Percentiles rank a stretch among this genome's conserved stretches.
phyloP scores from a whole-genome alignment of 2,329 filamentous ascomycete genomes.

The Fusarium sp. region DNA sequence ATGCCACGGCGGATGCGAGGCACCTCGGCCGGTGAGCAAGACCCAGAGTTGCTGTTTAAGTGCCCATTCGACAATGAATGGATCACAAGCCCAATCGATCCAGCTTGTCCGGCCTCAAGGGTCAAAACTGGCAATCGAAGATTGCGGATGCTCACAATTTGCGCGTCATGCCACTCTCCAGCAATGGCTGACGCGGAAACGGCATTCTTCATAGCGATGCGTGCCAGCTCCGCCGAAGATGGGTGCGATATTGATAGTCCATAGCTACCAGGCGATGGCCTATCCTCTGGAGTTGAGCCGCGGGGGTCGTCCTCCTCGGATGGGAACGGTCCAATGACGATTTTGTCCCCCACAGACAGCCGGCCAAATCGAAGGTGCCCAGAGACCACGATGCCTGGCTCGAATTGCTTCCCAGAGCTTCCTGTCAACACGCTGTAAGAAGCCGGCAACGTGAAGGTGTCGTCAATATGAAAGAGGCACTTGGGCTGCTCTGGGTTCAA shows the following conservation, averaged over 20 bases:
- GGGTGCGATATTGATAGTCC: constrained; percentile 62
- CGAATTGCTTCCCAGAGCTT: constrained; percentile 35
- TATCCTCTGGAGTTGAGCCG: constrained; percentile 54
- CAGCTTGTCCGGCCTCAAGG: constrained; percentile 82
- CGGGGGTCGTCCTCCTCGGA: constrained; percentile 59
- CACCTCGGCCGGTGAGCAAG: constrained; percentile 30
- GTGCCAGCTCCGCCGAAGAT: constrained; percentile 61
- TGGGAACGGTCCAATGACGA: constrained; percentile 81
- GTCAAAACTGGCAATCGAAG: constrained; percentile 81
- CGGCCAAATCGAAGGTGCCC: constrained; percentile 83
- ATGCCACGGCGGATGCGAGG: constrained; percentile 77
- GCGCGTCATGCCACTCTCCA: constrained; percentile 80
- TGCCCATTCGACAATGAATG: constrained; percentile 44
- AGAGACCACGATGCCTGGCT: constrained; percentile 76
- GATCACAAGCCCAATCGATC: constrained; percentile 83
- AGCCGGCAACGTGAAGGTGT: constrained; percentile 79
- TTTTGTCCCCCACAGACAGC: constrained; percentile 77
- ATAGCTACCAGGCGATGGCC: constrained; percentile 57
- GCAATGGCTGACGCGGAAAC: constrained; percentile 60
- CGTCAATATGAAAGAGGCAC: constrained; percentile 86
- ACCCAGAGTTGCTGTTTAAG: constrained; percentile 9
- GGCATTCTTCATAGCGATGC: constrained; percentile 61
- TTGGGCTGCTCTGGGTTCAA: constrained; percentile 67
- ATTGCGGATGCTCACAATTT: constrained; percentile 86
- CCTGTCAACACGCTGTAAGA: constrained; percentile 55